Conservation (phyloP, 2,329 filamentous ascomycete genomes). For the Gnomoniopsis smithogilvyi region DNA sequence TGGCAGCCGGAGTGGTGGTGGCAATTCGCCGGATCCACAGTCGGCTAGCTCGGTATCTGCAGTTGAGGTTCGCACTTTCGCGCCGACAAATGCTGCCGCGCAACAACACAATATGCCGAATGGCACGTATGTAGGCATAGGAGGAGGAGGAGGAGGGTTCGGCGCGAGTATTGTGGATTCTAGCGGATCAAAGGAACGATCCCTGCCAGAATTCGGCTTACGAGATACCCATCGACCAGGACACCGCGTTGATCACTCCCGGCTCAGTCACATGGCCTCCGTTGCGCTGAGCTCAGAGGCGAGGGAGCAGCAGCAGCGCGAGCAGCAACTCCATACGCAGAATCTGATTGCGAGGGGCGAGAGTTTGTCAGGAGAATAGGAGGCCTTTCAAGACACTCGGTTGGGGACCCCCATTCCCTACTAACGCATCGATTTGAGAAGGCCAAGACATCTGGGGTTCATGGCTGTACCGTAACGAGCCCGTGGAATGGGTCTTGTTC, state of each 20-base stretch:
- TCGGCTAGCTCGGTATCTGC: neutral
- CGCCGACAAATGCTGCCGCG: neutral
- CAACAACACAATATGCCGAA: neutral
- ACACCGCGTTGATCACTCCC: constrained; percentile 11
- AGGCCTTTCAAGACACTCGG: neutral
- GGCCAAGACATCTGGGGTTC: too few species aligned
- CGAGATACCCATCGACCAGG: constrained; percentile 7
- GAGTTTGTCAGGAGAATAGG: neutral
- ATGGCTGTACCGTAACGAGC: too few species aligned
- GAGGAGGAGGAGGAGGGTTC: neutral
- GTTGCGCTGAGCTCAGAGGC: constrained; percentile 9
- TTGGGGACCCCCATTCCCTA: too few species aligned
- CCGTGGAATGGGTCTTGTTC: too few species aligned
- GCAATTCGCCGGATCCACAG: constrained; percentile 16
- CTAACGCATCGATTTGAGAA: too few species aligned
- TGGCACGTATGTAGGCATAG: neutral
- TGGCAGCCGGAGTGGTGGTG: constrained; percentile 17
- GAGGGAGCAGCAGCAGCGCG: constrained; percentile 6
- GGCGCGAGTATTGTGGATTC: neutral
- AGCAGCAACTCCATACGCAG: neutral
- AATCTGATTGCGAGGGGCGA: neutral
- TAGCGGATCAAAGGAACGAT: neutral
- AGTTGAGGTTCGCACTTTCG: constrained; percentile 6
- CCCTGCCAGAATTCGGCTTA: constrained; percentile 4
- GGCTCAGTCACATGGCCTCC: constrained; percentile 15